Conservation (phyloP, 305 asterid genomes). For the Fraxinus floribunda region DNA sequence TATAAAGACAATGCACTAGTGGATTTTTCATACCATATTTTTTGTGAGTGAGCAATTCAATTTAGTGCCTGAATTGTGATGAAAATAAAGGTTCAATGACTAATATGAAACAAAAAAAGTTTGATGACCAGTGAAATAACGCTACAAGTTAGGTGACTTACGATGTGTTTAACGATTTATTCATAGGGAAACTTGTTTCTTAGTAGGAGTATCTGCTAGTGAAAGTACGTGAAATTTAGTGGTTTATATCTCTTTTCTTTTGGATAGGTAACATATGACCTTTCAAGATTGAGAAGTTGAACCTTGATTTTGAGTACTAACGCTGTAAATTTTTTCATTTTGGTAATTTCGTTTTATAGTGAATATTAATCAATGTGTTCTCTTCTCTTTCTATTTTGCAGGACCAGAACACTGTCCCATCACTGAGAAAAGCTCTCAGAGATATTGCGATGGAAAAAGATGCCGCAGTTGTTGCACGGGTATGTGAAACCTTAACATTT, state of each 20-base stretch:
- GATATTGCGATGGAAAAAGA: slow-evolving; percentile 99
- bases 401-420: slow-evolving; percentile 86
- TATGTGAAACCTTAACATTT: slow-evolving; percentile 25
- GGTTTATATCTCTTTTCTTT: neutral
- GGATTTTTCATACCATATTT: neutral
- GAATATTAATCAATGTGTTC: neutral
- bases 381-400: slow-evolving; percentile 38
- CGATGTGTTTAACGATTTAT: neutral
- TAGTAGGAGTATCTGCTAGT: neutral
- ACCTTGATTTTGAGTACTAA: neutral
- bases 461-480: slow-evolving; percentile 99
- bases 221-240: neutral
- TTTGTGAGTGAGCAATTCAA: neutral
- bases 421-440: slow-evolving; percentile 83
- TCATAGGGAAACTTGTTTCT: neutral
- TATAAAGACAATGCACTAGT: neutral
- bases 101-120: neutral
- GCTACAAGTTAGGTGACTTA: neutral
- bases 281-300: neutral
- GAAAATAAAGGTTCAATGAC: neutral
- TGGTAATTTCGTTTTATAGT: neutral
- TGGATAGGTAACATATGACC: neutral
- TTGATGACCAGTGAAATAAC: neutral
- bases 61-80: neutral
- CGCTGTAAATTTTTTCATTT: neutral